Percentiles rank a stretch among this genome's conserved stretches.
phyloP scores from a whole-genome alignment of 1,139 yeast species.

The Yamadazyma atlantica region DNA sequence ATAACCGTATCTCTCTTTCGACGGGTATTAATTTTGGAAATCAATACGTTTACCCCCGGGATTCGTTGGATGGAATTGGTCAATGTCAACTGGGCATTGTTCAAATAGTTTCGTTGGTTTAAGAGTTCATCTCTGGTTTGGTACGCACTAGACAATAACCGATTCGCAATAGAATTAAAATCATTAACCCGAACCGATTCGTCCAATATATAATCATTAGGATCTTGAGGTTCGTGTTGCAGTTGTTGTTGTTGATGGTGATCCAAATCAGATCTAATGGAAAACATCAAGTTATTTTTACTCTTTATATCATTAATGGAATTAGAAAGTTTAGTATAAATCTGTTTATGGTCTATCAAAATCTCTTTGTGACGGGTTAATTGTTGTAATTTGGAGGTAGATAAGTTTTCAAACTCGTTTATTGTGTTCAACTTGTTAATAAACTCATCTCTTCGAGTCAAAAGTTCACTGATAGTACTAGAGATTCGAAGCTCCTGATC shows the following conservation, averaged over 20 bases:
- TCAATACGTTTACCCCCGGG: conserved; percentile 80
- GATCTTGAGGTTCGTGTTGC: conserved; percentile 17
- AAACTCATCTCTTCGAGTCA: conserved; percentile 34
- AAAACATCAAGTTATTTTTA: conserved; percentile 67
- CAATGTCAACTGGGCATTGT: conserved; percentile 64
- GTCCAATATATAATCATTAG: conserved; percentile 69
- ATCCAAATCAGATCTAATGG: conserved; percentile 77
- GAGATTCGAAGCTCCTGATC: conserved; percentile 71
- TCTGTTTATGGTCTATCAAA: conserved; percentile 66
- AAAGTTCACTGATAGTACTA: conserved; percentile 45
- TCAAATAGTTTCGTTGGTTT: conserved; percentile 66
- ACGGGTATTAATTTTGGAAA: conserved; percentile 81
- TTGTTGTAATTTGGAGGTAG: conserved; percentile 79
- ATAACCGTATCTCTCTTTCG: conserved; percentile 86
- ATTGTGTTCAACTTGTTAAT: conserved; percentile 37
- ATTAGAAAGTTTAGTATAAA: conserved; percentile 57
- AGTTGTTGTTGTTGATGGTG: conserved; percentile 44
- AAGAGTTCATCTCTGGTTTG: conserved; percentile 84
- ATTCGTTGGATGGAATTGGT: conserved; percentile 61
- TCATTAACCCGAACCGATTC: conserved; percentile 75
- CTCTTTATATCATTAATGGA: conserved; percentile 73
- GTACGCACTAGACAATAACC: conserved; percentile 77
- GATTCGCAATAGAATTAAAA: conserved; percentile 75
- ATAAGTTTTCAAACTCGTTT: conserved; percentile 58
- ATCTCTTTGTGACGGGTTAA: conserved; percentile 79